These are phyloP conservation scores for Chondrus crispus DNA, from an alignment of 23 red algal genomes.

Conservation along the genomic window DNA sequence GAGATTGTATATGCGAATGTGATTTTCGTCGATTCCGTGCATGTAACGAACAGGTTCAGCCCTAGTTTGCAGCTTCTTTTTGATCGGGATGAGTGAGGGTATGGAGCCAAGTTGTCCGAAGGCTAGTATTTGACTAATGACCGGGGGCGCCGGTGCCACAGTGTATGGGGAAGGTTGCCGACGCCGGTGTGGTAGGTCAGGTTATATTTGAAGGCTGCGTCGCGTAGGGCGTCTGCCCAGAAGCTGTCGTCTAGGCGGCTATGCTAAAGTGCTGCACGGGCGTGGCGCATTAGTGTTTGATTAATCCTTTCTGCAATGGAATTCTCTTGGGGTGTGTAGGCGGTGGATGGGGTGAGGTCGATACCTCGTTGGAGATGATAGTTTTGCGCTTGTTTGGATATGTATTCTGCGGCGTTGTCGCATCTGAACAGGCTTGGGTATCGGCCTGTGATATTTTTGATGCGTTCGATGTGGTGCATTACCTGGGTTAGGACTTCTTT, in stretches of 20 bases:
- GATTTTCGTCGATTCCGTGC: neutral
- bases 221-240: neutral
- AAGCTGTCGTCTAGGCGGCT: neutral
- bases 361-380: neutral
- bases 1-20: neutral
- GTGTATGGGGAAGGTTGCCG: neutral
- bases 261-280: neutral
- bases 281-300: neutral
- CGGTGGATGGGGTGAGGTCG: neutral
- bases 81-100: neutral
- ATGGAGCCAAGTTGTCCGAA: neutral
- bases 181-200: neutral
- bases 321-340: neutral
- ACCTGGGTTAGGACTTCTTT: neutral
- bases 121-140: neutral
- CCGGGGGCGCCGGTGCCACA: neutral
- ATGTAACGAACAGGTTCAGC: neutral
- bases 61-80: neutral
- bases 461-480: neutral
- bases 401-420: neutral
- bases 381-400: neutral
- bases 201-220: constrained; percentile 13
- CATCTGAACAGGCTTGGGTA: neutral
- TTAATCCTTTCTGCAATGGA: neutral
- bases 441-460: neutral